Evolutionary conservation across 1,284 basidiomycete genomes (phyloP).

Genomic region (Xanthoconium separans): DNA sequence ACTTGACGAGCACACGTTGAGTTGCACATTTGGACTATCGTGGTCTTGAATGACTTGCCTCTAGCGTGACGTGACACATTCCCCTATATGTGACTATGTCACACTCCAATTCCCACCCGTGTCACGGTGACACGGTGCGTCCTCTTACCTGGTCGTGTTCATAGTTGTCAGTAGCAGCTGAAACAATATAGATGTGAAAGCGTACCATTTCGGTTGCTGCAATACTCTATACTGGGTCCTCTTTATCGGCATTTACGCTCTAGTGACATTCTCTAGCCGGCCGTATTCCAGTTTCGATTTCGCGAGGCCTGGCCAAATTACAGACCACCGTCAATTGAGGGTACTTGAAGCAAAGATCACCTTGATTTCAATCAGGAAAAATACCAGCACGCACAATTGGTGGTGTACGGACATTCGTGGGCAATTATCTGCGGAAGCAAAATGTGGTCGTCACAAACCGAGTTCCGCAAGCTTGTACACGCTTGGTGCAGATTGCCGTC

Average conservation of each 20-base stretch:
- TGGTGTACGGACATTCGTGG: neutral
- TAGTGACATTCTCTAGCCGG: neutral
- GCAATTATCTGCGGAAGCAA: conserved; percentile 19
- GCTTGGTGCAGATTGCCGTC: conserved; percentile 31
- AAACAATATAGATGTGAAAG: neutral
- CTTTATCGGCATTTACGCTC: neutral
- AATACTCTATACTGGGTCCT: neutral
- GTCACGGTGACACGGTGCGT: conserved; percentile 4
- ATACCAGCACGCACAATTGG: neutral
- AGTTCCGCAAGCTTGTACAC: conserved; percentile 18
- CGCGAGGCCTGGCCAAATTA: conserved; percentile 1
- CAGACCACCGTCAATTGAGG: conserved; percentile 1
- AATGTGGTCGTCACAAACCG: conserved; percentile 18
- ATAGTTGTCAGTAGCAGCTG: neutral
- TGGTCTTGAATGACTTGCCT: conserved; percentile 35
- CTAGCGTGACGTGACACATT: conserved; percentile 27
- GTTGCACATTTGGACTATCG: conserved; percentile 23
- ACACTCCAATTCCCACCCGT: conserved; percentile 21
- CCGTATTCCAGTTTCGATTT: conserved; percentile 12
- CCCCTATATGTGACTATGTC: conserved; percentile 34
- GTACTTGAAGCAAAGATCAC: neutral
- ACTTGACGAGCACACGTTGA: conserved; percentile 33
- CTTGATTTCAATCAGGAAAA: conserved; percentile 2
- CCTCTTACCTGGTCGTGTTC: neutral
- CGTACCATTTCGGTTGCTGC: conserved; percentile 3